A percentile compares a stretch with the other conserved stretches of the same genome.
phyloP scores from a whole-genome alignment of 345 rosid species.

The Hirschfeldia incana region DNA sequence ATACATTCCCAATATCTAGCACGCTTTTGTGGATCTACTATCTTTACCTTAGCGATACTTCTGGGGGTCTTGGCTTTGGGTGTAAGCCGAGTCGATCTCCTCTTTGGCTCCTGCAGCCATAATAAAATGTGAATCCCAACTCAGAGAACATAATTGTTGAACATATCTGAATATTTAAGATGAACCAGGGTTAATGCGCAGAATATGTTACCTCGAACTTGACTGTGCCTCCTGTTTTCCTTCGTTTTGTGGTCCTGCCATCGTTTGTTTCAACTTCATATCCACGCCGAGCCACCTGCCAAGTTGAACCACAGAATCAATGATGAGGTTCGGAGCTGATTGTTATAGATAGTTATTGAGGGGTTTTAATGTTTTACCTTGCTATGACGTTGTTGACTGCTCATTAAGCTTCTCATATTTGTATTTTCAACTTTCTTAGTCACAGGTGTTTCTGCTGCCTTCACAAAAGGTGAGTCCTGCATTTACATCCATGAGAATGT shows the following conservation, averaged over 20 bases:
- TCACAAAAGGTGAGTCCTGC: constrained; percentile 56
- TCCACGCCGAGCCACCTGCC: constrained; percentile 73
- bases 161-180: background rate
- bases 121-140: background rate
- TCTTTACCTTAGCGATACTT: constrained; percentile 42
- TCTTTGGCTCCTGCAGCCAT: constrained; percentile 61
- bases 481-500: constrained; percentile 7
- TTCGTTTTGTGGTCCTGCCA: constrained; percentile 69
- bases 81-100: constrained; percentile 49
- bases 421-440: constrained; percentile 53
- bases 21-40: constrained; percentile 34
- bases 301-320: constrained; percentile 5
- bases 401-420: constrained; percentile 50
- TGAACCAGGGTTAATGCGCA: background rate
- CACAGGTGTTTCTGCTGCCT: constrained; percentile 60
- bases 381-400: constrained; percentile 66
- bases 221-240: constrained; percentile 63
- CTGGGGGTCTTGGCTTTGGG: constrained; percentile 56
- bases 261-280: constrained; percentile 68
- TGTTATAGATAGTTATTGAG: background rate
- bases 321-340: background rate
- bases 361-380: constrained; percentile 45
- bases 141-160: background rate
- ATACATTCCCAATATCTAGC: background rate
- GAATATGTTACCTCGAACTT: constrained; percentile 68